A percentile compares a stretch with the other conserved stretches of the same genome.
Evolutionary conservation across 108 stramenopile species (phyloP).

Genomic region (Skeletonema grethae): DNA sequence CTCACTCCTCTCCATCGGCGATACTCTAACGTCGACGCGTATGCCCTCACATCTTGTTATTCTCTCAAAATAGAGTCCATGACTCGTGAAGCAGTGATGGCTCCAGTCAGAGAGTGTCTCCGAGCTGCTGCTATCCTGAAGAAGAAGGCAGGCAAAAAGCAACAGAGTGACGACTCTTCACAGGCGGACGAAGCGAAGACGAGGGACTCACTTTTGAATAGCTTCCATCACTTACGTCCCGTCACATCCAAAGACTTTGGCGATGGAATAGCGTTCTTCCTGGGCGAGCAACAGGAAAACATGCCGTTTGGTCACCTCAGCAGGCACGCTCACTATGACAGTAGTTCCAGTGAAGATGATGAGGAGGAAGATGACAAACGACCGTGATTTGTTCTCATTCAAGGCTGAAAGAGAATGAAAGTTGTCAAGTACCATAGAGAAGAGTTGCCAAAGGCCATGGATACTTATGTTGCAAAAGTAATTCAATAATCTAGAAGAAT

Average conservation of each 20-base stretch:
- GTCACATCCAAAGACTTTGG: constrained; percentile 64
- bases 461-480: not conserved
- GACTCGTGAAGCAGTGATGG: constrained; percentile 84
- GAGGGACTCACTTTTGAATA: constrained; percentile 55
- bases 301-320: constrained; percentile 12
- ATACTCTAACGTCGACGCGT: not conserved
- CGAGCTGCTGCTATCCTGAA: constrained; percentile 62
- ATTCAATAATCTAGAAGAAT: constrained; percentile 3
- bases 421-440: too few species aligned
- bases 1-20: not conserved
- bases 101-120: constrained; percentile 83
- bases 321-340: constrained; percentile 60
- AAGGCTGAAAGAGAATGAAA: not conserved
- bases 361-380: not conserved
- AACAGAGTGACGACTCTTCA: constrained; percentile 31
- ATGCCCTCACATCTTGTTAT: not conserved
- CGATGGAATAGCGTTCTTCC: constrained; percentile 59
- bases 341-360: constrained; percentile 70
- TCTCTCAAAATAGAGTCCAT: constrained; percentile 57
- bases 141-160: constrained; percentile 43
- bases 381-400: not conserved
- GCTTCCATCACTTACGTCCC: constrained; percentile 64
- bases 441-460: not conserved
- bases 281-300: constrained; percentile 41
- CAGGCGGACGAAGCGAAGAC: constrained; percentile 28